phyloP scores from a whole-genome alignment of 148 eudicot species.

The Diospyros kaki region DNA sequence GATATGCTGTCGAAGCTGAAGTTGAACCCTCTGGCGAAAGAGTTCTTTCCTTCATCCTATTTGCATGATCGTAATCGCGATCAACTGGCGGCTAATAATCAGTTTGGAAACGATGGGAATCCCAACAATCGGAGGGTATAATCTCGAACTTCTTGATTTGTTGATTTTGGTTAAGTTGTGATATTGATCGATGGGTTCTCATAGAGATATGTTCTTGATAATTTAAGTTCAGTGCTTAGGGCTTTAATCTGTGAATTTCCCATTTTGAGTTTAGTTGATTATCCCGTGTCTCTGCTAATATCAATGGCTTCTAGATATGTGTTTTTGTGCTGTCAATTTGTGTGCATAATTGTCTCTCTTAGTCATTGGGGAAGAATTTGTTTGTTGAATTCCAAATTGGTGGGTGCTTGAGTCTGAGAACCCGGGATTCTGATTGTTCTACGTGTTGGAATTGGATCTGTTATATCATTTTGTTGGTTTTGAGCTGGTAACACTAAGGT shows the following conservation, averaged over 20 bases:
- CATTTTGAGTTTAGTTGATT: constrained; percentile 1
- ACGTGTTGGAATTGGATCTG: not conserved
- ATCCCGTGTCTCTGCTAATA: not conserved
- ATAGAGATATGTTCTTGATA: not conserved
- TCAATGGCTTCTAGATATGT: not conserved
- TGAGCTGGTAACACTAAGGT: not conserved
- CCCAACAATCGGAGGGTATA: constrained; percentile 68
- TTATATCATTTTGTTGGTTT: not conserved
- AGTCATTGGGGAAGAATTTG: not conserved
- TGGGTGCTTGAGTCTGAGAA: not conserved
- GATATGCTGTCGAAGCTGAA: constrained; percentile 61
- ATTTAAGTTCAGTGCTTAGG: constrained; percentile 7
- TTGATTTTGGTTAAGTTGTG: constrained; percentile 10
- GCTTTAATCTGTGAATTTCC: constrained; percentile 3
- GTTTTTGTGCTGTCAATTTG: not conserved
- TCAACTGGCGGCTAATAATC: constrained; percentile 25
- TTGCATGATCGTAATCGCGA: constrained; percentile 24
- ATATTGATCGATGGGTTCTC: constrained; percentile 13
- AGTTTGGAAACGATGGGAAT: constrained; percentile 27
- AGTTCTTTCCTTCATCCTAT: constrained; percentile 68
- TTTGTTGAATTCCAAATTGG: not conserved
- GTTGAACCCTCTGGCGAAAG: constrained; percentile 84
- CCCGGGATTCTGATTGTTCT: not conserved
- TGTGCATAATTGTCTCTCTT: too few relatives aligned
- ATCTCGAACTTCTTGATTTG: not conserved